These are phyloP conservation scores for Oryza glaberrima DNA, from an alignment of 176 grass and related monocot genomes.

Conservation along the genomic window DNA sequence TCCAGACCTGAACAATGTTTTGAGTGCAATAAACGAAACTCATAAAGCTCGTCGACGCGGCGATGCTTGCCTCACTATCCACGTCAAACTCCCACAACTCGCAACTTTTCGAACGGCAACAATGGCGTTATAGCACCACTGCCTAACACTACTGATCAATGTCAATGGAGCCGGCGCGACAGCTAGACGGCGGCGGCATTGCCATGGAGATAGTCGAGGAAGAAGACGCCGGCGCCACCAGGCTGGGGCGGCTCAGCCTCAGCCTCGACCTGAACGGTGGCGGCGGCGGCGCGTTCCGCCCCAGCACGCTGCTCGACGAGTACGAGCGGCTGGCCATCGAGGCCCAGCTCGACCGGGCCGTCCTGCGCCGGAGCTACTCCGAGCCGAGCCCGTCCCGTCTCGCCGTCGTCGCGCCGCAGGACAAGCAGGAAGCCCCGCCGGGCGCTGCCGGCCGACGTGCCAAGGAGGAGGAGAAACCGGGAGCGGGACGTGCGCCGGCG, in stretches of 20 bases:
- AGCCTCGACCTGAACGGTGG: constrained; percentile 39
- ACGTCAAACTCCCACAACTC: constrained; percentile 33
- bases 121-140: constrained; percentile 24
- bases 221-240: background rate
- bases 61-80: constrained; percentile 34
- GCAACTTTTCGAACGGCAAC: constrained; percentile 10
- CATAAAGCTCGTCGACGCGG: background rate
- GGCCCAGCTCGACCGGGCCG: constrained; percentile 49
- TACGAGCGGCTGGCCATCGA: constrained; percentile 56
- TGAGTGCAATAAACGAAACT: background rate
- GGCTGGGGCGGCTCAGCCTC: constrained; percentile 30
- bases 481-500: background rate
- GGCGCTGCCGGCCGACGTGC: background rate
- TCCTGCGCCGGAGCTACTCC: constrained; percentile 64
- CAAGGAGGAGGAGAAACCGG: background rate
- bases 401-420: background rate
- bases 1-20: background rate
- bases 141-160: background rate
- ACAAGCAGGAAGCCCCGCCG: background rate
- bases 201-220: background rate
- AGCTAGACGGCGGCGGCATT: background rate
- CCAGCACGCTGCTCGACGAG: constrained; percentile 54
- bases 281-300: background rate
- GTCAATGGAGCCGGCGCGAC: background rate
- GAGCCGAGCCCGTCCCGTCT: constrained; percentile 48